Conservation (phyloP, 352 stramenopile genomes). For the Blastocystis sp. region DNA sequence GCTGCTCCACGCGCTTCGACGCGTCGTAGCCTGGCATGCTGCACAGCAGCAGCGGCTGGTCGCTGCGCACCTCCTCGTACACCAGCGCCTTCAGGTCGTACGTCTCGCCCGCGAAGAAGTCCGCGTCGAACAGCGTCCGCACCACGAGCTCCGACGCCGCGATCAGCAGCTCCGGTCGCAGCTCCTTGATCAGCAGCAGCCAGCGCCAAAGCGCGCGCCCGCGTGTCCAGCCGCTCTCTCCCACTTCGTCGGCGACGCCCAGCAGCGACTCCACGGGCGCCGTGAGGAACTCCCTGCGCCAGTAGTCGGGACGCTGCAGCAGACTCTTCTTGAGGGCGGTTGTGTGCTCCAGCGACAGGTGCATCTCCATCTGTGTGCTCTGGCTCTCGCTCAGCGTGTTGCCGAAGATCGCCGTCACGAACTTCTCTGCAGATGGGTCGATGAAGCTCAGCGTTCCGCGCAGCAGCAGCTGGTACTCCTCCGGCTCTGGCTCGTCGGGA, state of each 20-base stretch:
- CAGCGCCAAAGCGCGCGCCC: conserved; percentile 63
- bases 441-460: conserved; percentile 63
- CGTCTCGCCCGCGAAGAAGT: conserved; percentile 44
- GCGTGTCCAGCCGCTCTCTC: conserved; percentile 62
- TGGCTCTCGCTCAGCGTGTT: conserved; percentile 17
- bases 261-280: background rate
- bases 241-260: conserved; percentile 64
- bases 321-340: conserved; percentile 26
- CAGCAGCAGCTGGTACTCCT: conserved; percentile 73
- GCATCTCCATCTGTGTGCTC: background rate
- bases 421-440: conserved; percentile 59
- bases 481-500: conserved; percentile 61
- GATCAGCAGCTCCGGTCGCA: conserved; percentile 44
- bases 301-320: conserved; percentile 48
- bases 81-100: conserved; percentile 68
- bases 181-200: conserved; percentile 53
- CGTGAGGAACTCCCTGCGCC: conserved; percentile 72
- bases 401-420: conserved; percentile 47
- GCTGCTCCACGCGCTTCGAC: conserved; percentile 84
- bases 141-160: conserved; percentile 46
- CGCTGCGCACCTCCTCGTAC: conserved; percentile 76
- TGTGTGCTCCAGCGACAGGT: conserved; percentile 35
- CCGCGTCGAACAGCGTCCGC: background rate
- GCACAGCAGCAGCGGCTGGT: conserved; percentile 84
- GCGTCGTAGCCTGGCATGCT: conserved; percentile 93